Evolutionary conservation across 2,329 filamentous ascomycete species (phyloP).

Genomic region (Fusarium pseudograminearum): DNA sequence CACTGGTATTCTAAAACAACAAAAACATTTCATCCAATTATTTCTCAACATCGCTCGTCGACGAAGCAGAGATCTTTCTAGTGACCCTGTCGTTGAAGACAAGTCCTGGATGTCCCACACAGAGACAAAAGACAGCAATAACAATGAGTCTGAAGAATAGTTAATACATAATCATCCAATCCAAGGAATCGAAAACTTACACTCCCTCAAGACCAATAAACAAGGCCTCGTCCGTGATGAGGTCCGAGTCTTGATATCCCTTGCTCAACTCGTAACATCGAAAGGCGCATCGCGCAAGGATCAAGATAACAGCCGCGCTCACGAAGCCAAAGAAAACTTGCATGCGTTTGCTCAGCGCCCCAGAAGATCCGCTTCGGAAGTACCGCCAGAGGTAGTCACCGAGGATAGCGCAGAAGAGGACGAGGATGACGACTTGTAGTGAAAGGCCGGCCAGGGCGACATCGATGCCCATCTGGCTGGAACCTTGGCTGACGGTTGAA

Average conservation of each 20-base stretch:
- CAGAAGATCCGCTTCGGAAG: constrained; percentile 40
- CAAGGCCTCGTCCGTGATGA: constrained; percentile 64
- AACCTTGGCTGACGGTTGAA: constrained; percentile 58
- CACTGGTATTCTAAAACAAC: too few species aligned
- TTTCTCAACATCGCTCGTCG: constrained; percentile 26
- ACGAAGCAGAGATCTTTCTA: constrained; percentile 2
- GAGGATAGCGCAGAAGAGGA: constrained; percentile 62
- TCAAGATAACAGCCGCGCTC: constrained; percentile 65
- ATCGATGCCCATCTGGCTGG: constrained; percentile 57
- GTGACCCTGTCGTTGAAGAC: constrained; percentile 34
- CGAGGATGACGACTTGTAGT: constrained; percentile 68
- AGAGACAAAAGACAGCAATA: constrained; percentile 53
- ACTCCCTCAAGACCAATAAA: constrained; percentile 68
- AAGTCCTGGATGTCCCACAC: constrained; percentile 55
- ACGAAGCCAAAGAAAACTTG: constrained; percentile 65
- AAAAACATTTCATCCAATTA: neutral
- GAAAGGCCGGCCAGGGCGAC: constrained; percentile 63
- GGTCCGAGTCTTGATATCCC: constrained; percentile 66
- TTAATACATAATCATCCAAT: constrained; percentile 8
- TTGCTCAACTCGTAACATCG: constrained; percentile 73
- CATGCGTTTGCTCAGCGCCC: constrained; percentile 41
- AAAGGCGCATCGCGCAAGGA: constrained; percentile 72
- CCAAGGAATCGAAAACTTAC: constrained; percentile 45
- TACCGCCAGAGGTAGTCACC: constrained; percentile 62
- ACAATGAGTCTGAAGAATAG: constrained; percentile 49